Evolutionary conservation across 2,329 filamentous ascomycete species (phyloP).

Genomic region (Atkinsonella texensis): DNA sequence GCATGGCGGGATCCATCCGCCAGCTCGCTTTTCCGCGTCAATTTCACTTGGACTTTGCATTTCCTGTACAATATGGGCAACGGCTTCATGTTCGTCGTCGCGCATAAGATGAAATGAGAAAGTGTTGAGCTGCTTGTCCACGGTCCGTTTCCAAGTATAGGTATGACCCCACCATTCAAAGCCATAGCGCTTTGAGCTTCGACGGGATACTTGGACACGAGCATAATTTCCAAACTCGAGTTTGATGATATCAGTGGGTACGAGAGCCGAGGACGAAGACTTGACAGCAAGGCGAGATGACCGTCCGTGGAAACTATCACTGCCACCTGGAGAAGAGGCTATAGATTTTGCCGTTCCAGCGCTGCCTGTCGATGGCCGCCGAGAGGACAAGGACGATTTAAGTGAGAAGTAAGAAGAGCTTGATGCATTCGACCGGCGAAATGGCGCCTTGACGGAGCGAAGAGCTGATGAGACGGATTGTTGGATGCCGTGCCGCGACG

Average conservation of each 20-base stretch:
- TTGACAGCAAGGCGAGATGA: slow-evolving; percentile 5
- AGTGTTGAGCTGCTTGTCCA: slow-evolving; percentile 54
- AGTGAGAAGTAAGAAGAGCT: slow-evolving; percentile 2
- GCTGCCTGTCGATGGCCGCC: slow-evolving; percentile 10
- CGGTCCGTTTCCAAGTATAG: slow-evolving; percentile 74
- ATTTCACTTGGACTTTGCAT: slow-evolving; percentile 59
- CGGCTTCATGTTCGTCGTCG: slow-evolving; percentile 41
- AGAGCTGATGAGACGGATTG: slow-evolving; percentile 33
- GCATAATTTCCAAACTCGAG: slow-evolving; percentile 97
- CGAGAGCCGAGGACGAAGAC: slow-evolving; percentile 20
- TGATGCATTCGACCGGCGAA: slow-evolving; percentile 17
- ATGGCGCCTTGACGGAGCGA: slow-evolving; percentile 29
- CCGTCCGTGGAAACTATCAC: neutral
- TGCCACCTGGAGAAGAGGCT: neutral
- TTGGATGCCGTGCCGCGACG: slow-evolving; percentile 1
- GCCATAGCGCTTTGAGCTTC: slow-evolving; percentile 64
- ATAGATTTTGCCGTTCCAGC: slow-evolving; percentile 8
- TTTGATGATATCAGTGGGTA: slow-evolving; percentile 67
- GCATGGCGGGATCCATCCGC: slow-evolving; percentile 83
- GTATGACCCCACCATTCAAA: slow-evolving; percentile 87
- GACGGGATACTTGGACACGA: slow-evolving; percentile 69
- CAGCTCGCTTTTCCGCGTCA: slow-evolving; percentile 59
- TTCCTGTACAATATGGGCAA: slow-evolving; percentile 81
- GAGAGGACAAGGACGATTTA: slow-evolving; percentile 12
- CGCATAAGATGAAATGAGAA: slow-evolving; percentile 73